Conservation (phyloP, 441 rosid species). For the Rhodomyrtus psidioides region DNA sequence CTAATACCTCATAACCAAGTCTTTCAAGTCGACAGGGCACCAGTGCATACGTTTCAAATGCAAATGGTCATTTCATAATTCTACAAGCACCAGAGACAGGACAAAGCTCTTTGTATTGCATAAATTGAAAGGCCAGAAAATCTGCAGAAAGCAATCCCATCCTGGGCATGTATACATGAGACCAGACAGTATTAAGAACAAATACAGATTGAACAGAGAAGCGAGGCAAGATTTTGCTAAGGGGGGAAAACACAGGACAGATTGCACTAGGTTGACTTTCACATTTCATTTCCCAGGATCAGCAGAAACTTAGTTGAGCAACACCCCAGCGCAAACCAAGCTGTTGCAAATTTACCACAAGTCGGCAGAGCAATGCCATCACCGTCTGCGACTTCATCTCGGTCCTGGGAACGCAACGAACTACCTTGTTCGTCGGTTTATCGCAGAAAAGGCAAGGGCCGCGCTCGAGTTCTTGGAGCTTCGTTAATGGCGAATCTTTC, state of each 20-base stretch:
- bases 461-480: no score
- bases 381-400: no score
- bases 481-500: no score
- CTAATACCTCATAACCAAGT: background rate
- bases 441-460: no score
- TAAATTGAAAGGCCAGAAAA: background rate
- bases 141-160: background rate
- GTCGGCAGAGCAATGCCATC: background rate
- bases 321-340: background rate
- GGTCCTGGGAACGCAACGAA: no score
- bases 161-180: background rate
- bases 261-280: no score
- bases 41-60: background rate
- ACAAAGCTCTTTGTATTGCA: background rate
- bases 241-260: background rate
- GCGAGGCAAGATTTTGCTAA: background rate
- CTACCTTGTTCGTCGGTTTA: no score
- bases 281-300: no score
- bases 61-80: background rate
- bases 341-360: background rate
- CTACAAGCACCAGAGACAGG: background rate
- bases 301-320: background rate
- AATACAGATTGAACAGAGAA: background rate
- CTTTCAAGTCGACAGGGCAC: background rate
- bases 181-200: background rate